phyloP scores from a whole-genome alignment of 305 asterid species.

The Petunia hybrid region DNA sequence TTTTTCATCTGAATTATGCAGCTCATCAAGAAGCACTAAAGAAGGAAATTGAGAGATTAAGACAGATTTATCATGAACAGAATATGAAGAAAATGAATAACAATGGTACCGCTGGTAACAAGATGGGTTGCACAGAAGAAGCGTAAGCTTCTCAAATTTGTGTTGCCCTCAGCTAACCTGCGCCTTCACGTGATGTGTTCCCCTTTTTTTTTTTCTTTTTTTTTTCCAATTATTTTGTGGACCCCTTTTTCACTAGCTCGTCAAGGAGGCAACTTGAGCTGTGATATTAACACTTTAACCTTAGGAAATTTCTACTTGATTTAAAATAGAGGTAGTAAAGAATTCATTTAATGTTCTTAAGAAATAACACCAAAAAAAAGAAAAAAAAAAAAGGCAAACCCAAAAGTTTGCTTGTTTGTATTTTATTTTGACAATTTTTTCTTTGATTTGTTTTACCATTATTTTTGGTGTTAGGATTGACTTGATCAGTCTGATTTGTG shows the following conservation, averaged over 20 bases:
- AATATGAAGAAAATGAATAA: slow-evolving; percentile 58
- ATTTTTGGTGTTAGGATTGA: slow-evolving; percentile 19
- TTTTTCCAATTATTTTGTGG: slow-evolving; percentile 8
- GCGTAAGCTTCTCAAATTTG: slow-evolving; percentile 26
- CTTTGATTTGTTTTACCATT: neutral
- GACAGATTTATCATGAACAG: slow-evolving; percentile 74
- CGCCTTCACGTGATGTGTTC: slow-evolving; percentile 33
- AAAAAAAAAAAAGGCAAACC: neutral
- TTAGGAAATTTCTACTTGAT: slow-evolving; percentile 24
- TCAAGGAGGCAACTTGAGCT: neutral
- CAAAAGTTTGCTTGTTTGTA: slow-evolving; percentile 25
- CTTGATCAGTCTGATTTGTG: slow-evolving; percentile 13
- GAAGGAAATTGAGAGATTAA: slow-evolving; percentile 82
- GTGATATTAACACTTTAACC: slow-evolving; percentile 15
- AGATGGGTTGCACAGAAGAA: slow-evolving; percentile 40
- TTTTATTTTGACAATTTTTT: neutral
- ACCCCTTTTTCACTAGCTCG: slow-evolving; percentile 19
- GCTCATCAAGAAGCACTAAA: slow-evolving; percentile 91
- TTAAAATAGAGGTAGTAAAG: slow-evolving; percentile 24
- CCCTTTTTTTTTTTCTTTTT: neutral
- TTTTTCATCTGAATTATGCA: slow-evolving; percentile 30
- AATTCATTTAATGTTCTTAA: neutral
- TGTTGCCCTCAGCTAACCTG: neutral
- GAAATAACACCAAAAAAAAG: neutral
- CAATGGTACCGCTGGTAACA: slow-evolving; percentile 23